Evolutionary conservation across 352 stramenopile species (phyloP).

Genomic region (Phytophthora cactorum): DNA sequence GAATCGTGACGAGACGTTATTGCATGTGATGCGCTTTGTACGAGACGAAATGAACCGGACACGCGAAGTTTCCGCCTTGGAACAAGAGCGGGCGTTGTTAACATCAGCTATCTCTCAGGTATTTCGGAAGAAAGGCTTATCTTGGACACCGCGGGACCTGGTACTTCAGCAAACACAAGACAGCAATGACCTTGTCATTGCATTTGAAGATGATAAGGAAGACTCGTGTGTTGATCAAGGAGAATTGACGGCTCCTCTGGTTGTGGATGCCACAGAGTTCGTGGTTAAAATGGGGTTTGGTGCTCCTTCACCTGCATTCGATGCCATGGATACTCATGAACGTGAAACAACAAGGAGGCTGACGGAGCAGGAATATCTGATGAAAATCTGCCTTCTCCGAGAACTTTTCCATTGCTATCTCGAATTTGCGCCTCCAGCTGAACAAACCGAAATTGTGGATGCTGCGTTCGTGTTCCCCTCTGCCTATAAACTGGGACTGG

Average conservation of each 20-base stretch:
- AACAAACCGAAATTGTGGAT: constrained; percentile 48
- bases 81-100: constrained; percentile 36
- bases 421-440: constrained; percentile 36
- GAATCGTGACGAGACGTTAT: constrained; percentile 62
- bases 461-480: constrained; percentile 55
- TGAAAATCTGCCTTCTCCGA: constrained; percentile 53
- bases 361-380: constrained; percentile 40
- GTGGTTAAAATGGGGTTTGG: constrained; percentile 52
- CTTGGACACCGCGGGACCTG: constrained; percentile 28
- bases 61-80: constrained; percentile 22
- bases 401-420: constrained; percentile 58
- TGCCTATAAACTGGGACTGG: constrained; percentile 17
- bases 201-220: constrained; percentile 19
- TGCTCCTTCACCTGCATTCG: constrained; percentile 14
- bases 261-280: constrained; percentile 49
- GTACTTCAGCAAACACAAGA: constrained; percentile 20
- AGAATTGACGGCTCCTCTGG: constrained; percentile 20
- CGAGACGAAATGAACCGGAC: constrained; percentile 48
- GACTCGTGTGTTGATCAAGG: constrained; percentile 4
- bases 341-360: constrained; percentile 16
- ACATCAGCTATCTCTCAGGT: constrained; percentile 48
- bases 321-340: constrained; percentile 12
- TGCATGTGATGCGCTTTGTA: constrained; percentile 72
- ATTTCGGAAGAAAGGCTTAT: constrained; percentile 55
- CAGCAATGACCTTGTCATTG: constrained; percentile 27